Base-by-base conservation (phyloP, 169 alveolate species). In the Plasmodium billcollinsi region DNA sequence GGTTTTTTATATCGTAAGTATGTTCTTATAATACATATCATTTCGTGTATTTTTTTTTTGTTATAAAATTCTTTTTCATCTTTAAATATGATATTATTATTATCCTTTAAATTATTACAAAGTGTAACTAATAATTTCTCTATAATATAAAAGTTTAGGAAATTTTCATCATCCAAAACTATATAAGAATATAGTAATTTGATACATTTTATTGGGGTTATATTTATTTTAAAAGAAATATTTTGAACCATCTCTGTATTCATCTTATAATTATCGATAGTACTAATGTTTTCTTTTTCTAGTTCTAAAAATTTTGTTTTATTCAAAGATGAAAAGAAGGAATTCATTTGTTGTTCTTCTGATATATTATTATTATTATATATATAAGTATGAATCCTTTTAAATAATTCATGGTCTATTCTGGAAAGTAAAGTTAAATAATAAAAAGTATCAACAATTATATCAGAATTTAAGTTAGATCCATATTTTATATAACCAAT, bases 1-100 rank as follows among this genome's bases (percentile, higher is more conserved):
- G 78, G 63, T 76, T 63, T 76, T 26, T 76, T 76, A 69, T 76
- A 76, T 56, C 89, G 63, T 49, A 76, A 65, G 18, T 56, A 76
- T 20, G 62, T 76, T 18, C 89, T 54, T 39, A 76, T 69, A 29
- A 76, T 65, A 21, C 78, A n/a, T 9, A 65, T n/a, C 74, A 63
- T 65, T 63, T 63, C 61, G 11, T 49, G 78, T 26, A 50, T 69
- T 43, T 76, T 76, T 33, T 59, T 74, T 39, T 39, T 5, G 47
- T 39, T 39, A 39, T 39, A 39, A 39, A 0, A 39, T 0, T 39
- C 47, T 3, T 62, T 45, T 52, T 74, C 88, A 3, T 76, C 47
- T 39, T 45, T 20, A 21, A 63, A n/a, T 6, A 65, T 49, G 18
- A 65, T 63, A 52, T 65, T 26, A 11, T 65, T 26, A 11, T 26